Percentiles rank a stretch among this genome's conserved stretches.
These are phyloP conservation scores for Bolboschoenoplectus hybrid DNA, from an alignment of 202 grass and related monocot genomes.

Conservation along the genomic window DNA sequence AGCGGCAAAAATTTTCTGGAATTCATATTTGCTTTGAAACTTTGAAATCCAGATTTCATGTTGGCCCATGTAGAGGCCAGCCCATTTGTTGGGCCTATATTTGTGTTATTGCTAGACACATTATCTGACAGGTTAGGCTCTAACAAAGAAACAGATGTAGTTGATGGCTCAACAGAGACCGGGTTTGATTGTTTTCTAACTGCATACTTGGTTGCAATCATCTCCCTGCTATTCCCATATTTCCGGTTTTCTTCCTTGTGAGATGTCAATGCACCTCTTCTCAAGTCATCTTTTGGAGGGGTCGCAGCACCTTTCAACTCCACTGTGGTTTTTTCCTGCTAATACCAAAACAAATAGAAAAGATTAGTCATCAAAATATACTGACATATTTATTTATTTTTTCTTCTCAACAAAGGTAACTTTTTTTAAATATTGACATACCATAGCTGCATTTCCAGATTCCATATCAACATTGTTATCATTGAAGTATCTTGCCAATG, in stretches of 20 bases:
- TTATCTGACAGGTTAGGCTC: constrained; percentile 56
- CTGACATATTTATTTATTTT: not conserved
- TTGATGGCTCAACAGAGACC: constrained; percentile 48
- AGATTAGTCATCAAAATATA: constrained; percentile 9
- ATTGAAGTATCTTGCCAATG: constrained; percentile 97
- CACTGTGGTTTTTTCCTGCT: constrained; percentile 59
- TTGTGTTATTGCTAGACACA: constrained; percentile 36
- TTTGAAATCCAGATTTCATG: constrained; percentile 94
- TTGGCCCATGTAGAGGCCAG: constrained; percentile 80
- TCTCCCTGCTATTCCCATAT: constrained; percentile 62
- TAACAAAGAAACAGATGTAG: constrained; percentile 74
- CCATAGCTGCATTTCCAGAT: constrained; percentile 56
- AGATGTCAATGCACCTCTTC: constrained; percentile 37
- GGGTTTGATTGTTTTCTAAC: constrained; percentile 68
- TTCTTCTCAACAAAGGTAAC: not conserved
- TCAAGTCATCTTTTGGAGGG: constrained; percentile 52
- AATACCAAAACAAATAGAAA: constrained; percentile 32
- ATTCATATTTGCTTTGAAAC: constrained; percentile 82
- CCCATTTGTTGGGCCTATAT: constrained; percentile 43
- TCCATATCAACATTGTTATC: constrained; percentile 64
- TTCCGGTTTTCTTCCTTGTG: constrained; percentile 50
- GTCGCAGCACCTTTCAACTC: constrained; percentile 58
- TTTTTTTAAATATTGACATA: constrained; percentile 23
- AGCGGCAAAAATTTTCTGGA: constrained; percentile 81
- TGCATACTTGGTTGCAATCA: constrained; percentile 74